Conservation (phyloP, 176 grass and related monocot genomes). For the Musa acuminata region DNA sequence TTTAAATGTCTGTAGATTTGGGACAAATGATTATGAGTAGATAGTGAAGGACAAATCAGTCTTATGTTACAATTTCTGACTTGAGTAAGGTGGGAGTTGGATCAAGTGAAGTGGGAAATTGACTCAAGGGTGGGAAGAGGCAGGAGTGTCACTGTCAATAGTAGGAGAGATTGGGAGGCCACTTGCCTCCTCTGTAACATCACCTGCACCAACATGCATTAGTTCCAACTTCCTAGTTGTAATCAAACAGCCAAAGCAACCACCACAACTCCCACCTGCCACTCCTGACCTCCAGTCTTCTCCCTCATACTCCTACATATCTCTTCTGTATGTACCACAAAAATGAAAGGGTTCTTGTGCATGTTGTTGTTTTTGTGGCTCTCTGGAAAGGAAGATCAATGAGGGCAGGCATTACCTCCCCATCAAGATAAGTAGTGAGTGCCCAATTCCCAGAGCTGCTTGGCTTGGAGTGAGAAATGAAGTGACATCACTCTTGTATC, state of each 20-base stretch:
- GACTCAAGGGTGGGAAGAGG: not conserved
- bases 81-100: too few species aligned
- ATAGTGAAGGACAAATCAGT: too few species aligned
- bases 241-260: not conserved
- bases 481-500: too few species aligned
- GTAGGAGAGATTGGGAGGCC: not conserved
- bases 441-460: too few species aligned
- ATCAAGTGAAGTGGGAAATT: too few species aligned
- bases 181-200: not conserved
- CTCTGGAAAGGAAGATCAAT: not conserved
- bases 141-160: not conserved
- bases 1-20: not conserved
- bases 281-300: not conserved
- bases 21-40: too few species aligned
- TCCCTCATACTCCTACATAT: not conserved
- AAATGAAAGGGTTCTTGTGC: not conserved
- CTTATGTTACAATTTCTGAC: too few species aligned
- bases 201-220: not conserved
- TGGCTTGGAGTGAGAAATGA: too few species aligned
- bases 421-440: not conserved
- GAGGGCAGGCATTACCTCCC: not conserved
- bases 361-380: not conserved
- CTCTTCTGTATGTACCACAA: not conserved
- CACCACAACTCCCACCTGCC: not conserved
- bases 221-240: constrained; percentile 13